Percentiles rank a stretch among this genome's conserved stretches.
Evolutionary conservation across 208 protist genomes (phyloP).

Genomic region (Crithidia brevicula): DNA sequence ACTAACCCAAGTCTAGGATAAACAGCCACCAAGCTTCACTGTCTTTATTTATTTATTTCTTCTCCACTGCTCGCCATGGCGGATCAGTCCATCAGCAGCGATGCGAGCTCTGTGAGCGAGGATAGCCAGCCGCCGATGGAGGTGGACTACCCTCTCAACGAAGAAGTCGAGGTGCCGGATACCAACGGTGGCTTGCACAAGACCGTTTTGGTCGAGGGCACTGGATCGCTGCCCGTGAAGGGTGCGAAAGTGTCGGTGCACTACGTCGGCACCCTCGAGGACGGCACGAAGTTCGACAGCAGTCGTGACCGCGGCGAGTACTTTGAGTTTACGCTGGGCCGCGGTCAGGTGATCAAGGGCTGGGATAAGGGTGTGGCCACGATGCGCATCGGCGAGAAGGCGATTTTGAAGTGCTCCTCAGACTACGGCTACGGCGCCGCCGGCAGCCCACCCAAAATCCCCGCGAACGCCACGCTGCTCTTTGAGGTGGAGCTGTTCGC

Average conservation of each 20-base stretch:
- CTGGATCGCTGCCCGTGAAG: constrained; percentile 64
- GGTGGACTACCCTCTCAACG: constrained; percentile 72
- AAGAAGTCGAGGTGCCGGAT: constrained; percentile 72
- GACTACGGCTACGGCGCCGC: constrained; percentile 88
- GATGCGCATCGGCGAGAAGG: constrained; percentile 91
- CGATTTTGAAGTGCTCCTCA: constrained; percentile 64
- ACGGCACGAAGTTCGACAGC: constrained; percentile 92
- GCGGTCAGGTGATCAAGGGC: constrained; percentile 92
- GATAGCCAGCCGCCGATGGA: constrained; percentile 74
- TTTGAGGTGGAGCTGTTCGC: constrained; percentile 93
- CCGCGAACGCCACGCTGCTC: constrained; percentile 83
- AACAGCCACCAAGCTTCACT: neutral
- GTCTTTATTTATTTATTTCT: neutral
- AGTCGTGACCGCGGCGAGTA: constrained; percentile 80
- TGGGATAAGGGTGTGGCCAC: constrained; percentile 92
- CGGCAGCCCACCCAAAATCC: constrained; percentile 87
- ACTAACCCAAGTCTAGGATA: neutral
- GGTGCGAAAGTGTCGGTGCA: constrained; percentile 89
- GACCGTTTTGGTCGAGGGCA: constrained; percentile 83
- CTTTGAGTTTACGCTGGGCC: constrained; percentile 89
- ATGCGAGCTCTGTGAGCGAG: constrained; percentile 45
- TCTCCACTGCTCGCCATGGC: constrained; percentile 9
- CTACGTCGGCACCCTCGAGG: constrained; percentile 87
- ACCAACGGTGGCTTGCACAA: constrained; percentile 79
- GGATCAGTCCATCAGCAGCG: constrained; percentile 13